Percentiles rank a stretch among this genome's conserved stretches.
These are phyloP conservation scores for Globisporangium megalacanthum DNA, from an alignment of 352 stramenopile genomes.

Conservation along the genomic window DNA sequence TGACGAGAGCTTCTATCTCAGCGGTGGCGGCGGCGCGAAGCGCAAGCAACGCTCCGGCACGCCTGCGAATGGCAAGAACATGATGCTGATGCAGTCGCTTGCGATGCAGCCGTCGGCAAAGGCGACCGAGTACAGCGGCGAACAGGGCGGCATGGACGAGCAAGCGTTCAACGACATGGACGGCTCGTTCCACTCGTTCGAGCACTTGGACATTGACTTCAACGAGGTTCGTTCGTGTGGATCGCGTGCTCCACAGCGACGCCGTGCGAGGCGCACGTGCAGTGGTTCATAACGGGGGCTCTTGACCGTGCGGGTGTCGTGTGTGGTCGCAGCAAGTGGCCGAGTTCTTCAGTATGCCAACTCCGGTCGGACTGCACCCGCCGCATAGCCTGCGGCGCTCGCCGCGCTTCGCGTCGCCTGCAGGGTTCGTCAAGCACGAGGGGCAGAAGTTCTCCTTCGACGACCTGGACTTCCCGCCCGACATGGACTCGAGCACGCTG, in stretches of 20 bases:
- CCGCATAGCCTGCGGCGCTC: constrained; percentile 71
- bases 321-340: constrained; percentile 55
- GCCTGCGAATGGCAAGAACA: constrained; percentile 10
- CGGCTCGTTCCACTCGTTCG: constrained; percentile 65
- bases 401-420: constrained; percentile 64
- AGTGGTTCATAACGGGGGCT: neutral
- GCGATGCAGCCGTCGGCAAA: constrained; percentile 31
- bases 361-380: constrained; percentile 47
- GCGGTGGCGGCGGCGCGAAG: constrained; percentile 29
- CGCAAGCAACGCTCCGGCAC: constrained; percentile 47
- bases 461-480: constrained; percentile 65
- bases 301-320: neutral
- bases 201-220: constrained; percentile 85
- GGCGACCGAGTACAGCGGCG: constrained; percentile 13
- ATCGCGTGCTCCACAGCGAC: neutral
- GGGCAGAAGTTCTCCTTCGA: constrained; percentile 84
- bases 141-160: constrained; percentile 13
- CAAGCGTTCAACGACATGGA: constrained; percentile 52
- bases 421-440: constrained; percentile 63
- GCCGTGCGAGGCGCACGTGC: too few species aligned
- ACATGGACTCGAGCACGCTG: constrained; percentile 64
- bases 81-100: constrained; percentile 20
- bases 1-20: constrained; percentile 8
- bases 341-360: constrained; percentile 78
- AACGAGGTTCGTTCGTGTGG: constrained; percentile 44